A percentile compares a stretch with the other conserved stretches of the same genome.
Evolutionary conservation across 2,329 filamentous ascomycete genomes (phyloP).

Genomic region (Neofusicoccum cordaticola): DNA sequence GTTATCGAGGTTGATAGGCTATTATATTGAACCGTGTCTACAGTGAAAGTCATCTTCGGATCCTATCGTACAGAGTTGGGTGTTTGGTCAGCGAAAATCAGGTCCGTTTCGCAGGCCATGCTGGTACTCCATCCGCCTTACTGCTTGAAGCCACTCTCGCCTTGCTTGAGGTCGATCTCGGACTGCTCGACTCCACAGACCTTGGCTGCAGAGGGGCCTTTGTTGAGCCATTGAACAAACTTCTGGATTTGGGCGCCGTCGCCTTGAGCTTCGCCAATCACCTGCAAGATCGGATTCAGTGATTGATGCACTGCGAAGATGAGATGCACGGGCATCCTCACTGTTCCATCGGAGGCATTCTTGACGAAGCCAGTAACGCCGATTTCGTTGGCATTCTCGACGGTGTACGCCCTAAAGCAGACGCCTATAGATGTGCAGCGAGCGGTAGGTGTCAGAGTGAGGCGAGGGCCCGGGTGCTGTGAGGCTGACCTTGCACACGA

Average conservation of each 20-base stretch:
- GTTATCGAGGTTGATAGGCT: too few relatives aligned
- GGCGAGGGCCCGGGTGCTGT: not conserved
- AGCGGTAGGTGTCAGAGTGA: not conserved
- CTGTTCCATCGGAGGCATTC: slow-evolving; percentile 47
- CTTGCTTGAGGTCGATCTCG: slow-evolving; percentile 62
- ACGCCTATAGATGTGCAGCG: slow-evolving; percentile 34
- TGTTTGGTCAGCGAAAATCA: not conserved
- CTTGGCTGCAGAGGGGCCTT: slow-evolving; percentile 68
- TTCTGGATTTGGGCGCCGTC: slow-evolving; percentile 61
- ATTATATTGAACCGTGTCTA: not conserved
- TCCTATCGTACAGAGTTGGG: not conserved
- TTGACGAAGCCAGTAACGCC: slow-evolving; percentile 47
- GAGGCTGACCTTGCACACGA: slow-evolving; percentile 41
- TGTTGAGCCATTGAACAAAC: slow-evolving; percentile 71
- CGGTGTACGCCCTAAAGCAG: slow-evolving; percentile 48
- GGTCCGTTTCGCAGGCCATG: not conserved
- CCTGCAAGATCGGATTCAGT: slow-evolving; percentile 52
- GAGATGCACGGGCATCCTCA: slow-evolving; percentile 21
- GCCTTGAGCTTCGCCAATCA: slow-evolving; percentile 87
- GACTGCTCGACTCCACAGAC: slow-evolving; percentile 73
- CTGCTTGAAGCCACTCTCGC: slow-evolving; percentile 61
- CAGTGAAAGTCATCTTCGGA: not conserved
- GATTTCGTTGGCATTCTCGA: slow-evolving; percentile 42
- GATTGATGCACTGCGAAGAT: not conserved
- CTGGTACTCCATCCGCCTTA: not conserved